phyloP scores from a whole-genome alignment of 164 flowering plant genomes.

The Macadamia integrifolia region DNA sequence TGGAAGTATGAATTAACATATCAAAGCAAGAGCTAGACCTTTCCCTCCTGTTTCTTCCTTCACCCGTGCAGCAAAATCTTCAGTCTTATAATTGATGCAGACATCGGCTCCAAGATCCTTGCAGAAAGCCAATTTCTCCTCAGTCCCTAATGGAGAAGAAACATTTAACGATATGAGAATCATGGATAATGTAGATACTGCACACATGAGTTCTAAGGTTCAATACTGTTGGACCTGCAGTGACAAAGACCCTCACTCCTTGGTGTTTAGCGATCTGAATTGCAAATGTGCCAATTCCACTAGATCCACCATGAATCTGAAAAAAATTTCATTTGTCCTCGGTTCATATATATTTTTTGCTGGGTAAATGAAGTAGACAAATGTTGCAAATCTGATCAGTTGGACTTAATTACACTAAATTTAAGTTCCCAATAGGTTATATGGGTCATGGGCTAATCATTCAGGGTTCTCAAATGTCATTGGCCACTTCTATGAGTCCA shows the following conservation, averaged over 20 bases:
- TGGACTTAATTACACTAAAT: not conserved
- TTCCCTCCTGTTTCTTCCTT: constrained; percentile 90
- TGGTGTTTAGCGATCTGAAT: constrained; percentile 77
- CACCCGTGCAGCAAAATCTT: constrained; percentile 84
- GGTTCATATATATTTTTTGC: not conserved
- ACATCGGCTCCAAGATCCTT: constrained; percentile 91
- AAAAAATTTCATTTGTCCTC: constrained; percentile 8
- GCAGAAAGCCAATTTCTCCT: constrained; percentile 71
- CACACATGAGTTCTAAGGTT: too few species aligned
- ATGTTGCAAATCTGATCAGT: not conserved
- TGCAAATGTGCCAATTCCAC: constrained; percentile 96
- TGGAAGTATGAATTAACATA: not conserved
- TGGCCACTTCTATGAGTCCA: too few species aligned
- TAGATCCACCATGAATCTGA: constrained; percentile 94
- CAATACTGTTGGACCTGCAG: constrained; percentile 58
- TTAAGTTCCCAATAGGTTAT: too few species aligned
- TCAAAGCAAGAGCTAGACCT: constrained; percentile 36
- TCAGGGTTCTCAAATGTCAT: too few species aligned
- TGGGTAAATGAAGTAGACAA: not conserved
- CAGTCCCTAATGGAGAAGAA: constrained; percentile 45
- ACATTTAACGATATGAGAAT: constrained; percentile 2
- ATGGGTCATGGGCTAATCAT: too few species aligned
- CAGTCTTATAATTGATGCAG: constrained; percentile 90
- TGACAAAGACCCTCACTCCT: constrained; percentile 74
- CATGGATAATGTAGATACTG: not conserved